Base-by-base conservation (phyloP, 1,139 yeast genomes). In the Lodderomyces elongisporus region DNA sequence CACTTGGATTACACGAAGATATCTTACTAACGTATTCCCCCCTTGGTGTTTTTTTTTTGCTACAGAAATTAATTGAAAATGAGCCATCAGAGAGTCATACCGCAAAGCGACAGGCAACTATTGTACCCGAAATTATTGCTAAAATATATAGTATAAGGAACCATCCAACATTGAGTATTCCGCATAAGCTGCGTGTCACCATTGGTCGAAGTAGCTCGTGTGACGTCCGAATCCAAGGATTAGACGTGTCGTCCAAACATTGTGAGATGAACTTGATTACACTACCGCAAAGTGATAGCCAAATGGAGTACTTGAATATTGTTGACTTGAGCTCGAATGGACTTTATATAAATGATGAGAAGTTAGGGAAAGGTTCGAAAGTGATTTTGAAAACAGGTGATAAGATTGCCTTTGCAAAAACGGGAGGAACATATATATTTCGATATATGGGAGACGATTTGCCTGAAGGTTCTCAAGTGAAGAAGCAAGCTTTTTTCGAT, bases 251-350 rank as follows among this genome's bases (percentile, higher is more conserved):
- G 1, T 77, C 85, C 0, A 62, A 63, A 29, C 93, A 82, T 51
- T 77, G 87, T 43, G 68, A 70, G 38, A 52, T 81, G 12, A 56
- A 68, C 12, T 51, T 72, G 20, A 51, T 60, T 3, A 45, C 17
- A 18, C 16, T 23, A n/a, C 25, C 21, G 14, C 23, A 25, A 13
- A 14, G 14, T 12, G 27, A 23, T 42, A 42, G 16, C 61, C 60
- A 20, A 52, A 25, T 65, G 18, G 72, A 68, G 31, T 56, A 72
- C 29, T 53, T 78, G 25, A 70, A 70, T 40, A 48, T 80, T 14
- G 64, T 73, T 3, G 89, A 82, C 51, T 46, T 64, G 30, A 79
- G 87, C 43, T 62, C 84, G 4, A 82, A 82, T 49, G 91, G 91
- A 2, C 73, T 85, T 0, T 78, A 62, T 44, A 61, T 82, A 12